Evolutionary conservation across 2,329 filamentous ascomycete species (phyloP).

Genomic region (Mycogone perniciosa): DNA sequence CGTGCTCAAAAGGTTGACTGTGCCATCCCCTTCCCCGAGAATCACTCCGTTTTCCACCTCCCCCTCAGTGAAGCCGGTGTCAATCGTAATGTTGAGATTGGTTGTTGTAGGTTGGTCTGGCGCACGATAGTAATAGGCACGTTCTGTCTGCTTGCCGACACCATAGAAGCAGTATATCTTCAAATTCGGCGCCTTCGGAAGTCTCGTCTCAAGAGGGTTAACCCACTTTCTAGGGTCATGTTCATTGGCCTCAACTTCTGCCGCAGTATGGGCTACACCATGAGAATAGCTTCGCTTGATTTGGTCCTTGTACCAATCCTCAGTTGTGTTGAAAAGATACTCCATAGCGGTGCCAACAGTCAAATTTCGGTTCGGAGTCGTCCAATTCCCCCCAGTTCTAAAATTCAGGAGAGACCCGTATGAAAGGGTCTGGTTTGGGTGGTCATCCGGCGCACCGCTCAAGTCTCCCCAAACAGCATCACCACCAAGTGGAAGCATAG

Average conservation of each 20-base stretch:
- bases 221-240: constrained; percentile 79
- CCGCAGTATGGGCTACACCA: constrained; percentile 72
- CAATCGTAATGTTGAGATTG: constrained; percentile 67
- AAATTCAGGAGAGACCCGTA: constrained; percentile 86
- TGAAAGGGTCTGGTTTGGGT: constrained; percentile 62
- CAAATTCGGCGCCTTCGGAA: constrained; percentile 79
- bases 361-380: constrained; percentile 64
- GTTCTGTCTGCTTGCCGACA: constrained; percentile 87
- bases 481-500: constrained; percentile 93
- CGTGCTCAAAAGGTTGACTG: constrained; percentile 82
- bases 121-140: constrained; percentile 80
- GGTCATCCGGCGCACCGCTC: constrained; percentile 83
- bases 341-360: constrained; percentile 72
- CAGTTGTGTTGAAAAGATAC: constrained; percentile 71
- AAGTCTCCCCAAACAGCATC: constrained; percentile 91
- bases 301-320: constrained; percentile 77
- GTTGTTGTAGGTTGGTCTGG: constrained; percentile 59
- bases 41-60: constrained; percentile 81
- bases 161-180: constrained; percentile 99
- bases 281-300: constrained; percentile 75
- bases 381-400: constrained; percentile 56
- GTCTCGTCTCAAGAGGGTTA: constrained; percentile 83
- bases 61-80: constrained; percentile 55
- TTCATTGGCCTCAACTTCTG: constrained; percentile 78
- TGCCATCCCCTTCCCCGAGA: constrained; percentile 93